Base-by-base conservation (phyloP, 768 basidiomycete genomes). In the Auriscalpium orientale region DNA sequence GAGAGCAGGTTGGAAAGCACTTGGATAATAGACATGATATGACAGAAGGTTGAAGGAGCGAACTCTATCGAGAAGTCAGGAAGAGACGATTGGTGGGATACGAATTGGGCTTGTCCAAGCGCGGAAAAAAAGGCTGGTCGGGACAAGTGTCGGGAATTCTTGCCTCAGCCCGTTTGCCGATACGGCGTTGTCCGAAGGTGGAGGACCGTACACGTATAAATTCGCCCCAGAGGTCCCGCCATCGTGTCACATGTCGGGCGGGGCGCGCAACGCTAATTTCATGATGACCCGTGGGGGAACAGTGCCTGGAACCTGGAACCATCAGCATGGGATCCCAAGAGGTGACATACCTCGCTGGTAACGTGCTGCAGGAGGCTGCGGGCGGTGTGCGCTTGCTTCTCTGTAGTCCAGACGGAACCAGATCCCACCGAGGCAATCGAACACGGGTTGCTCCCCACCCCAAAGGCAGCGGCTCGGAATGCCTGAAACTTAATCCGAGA, bases 21-120 rank as follows among this genome's bases (percentile, higher is more conserved):
- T 71, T 74, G 68, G 69, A 61, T 67, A 64, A 74, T 71, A 72
- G 69, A 56, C 80, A 86, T 84, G 77, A 73, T 80, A 80, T 74
- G 74, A 56, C 51, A 48, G 59, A 37, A 61, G 53, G 47, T 50
- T 36, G 46, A 54, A 52, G 52, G 58, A 46, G 56, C 53, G 52
- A 49, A 61, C 58, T 54, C 37, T 53, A 56, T 59, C 45, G 58
- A 46, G 61, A 60, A 61, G 59, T 36, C 21, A 37, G 47, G 45
- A 53, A 54, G 22, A 49, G 47, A 52, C 43, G 40, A 56, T 51
- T 46, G 53, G 53, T 53, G 53, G 36, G 28, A 53, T 52, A 47
- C 37, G 48, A 53, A 38, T 46, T 20, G 38, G 46, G 12, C 35
- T 51, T 46, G 47, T 40, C 40, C 43, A 38, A 33, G 54, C 51